Percentiles rank a stretch among this genome's conserved stretches.
Evolutionary conservation across 352 stramenopile genomes (phyloP).

Genomic region (Globisporangium lucens): DNA sequence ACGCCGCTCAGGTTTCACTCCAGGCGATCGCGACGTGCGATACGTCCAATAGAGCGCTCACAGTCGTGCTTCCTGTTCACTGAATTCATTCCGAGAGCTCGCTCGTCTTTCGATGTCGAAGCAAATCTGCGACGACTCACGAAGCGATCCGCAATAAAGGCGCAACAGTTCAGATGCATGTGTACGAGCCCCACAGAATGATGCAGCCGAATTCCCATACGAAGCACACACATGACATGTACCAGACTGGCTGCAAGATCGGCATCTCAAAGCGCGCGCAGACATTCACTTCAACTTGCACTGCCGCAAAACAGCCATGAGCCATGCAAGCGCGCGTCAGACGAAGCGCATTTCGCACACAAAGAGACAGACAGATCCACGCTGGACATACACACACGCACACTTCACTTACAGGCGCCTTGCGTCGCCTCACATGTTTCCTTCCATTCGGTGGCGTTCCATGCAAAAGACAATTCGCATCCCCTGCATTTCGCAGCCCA

Average conservation of each 20-base stretch:
- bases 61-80: no score
- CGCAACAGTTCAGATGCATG: neutral
- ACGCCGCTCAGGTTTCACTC: no score
- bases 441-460: neutral
- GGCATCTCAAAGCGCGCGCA: neutral
- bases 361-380: neutral
- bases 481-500: neutral
- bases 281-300: neutral
- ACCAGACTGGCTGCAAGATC: no score
- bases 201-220: neutral
- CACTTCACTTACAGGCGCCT: neutral
- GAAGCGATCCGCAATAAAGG: no score
- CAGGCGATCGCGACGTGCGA: no score
- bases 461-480: neutral
- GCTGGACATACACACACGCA: neutral
- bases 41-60: no score
- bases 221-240: neutral
- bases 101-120: no score
- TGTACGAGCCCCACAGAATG: neutral
- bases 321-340: neutral
- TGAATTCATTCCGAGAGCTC: no score
- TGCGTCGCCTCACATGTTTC: neutral
- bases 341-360: neutral
- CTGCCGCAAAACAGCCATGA: neutral
- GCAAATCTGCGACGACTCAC: no score